Evolutionary conservation across 2,329 filamentous ascomycete species (phyloP).

Genomic region (Zymoseptoria tritici): DNA sequence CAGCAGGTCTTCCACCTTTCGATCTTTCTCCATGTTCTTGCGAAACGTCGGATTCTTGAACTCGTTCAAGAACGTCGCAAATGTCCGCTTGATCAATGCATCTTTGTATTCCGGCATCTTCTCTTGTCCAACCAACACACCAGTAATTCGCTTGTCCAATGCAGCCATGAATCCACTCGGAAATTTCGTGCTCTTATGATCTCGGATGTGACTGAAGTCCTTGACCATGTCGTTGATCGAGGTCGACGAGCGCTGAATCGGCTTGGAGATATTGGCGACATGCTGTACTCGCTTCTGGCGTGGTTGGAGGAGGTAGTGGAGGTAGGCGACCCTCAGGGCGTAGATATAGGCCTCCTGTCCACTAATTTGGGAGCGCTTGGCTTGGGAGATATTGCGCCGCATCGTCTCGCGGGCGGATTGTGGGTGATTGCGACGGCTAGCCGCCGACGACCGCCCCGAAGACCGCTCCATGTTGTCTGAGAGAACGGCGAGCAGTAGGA

Average conservation of each 20-base stretch:
- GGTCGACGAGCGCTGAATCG: slow-evolving; percentile 61
- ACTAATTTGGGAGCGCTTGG: slow-evolving; percentile 28
- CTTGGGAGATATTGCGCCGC: slow-evolving; percentile 34
- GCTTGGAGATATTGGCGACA: slow-evolving; percentile 54
- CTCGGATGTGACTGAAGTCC: slow-evolving; percentile 65
- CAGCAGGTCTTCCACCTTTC: slow-evolving; percentile 83
- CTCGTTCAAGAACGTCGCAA: slow-evolving; percentile 87
- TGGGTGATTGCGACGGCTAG: slow-evolving; percentile 37
- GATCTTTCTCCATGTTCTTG: slow-evolving; percentile 87
- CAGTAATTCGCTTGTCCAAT: slow-evolving; percentile 70
- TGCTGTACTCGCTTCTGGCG: slow-evolving; percentile 85
- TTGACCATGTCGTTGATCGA: slow-evolving; percentile 77
- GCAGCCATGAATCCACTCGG: slow-evolving; percentile 64
- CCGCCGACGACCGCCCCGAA: slow-evolving; percentile 25
- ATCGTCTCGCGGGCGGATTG: slow-evolving; percentile 34
- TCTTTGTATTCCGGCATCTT: slow-evolving; percentile 83
- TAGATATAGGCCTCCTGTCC: slow-evolving; percentile 83
- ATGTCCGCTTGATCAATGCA: slow-evolving; percentile 82
- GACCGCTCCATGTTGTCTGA: slow-evolving; percentile 22
- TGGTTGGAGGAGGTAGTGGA: slow-evolving; percentile 87
- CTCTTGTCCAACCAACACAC: slow-evolving; percentile 74
- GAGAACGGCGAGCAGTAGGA: not conserved
- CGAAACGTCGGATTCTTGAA: slow-evolving; percentile 84
- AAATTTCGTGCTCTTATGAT: slow-evolving; percentile 62
- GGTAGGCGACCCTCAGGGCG: slow-evolving; percentile 81